Evolutionary conservation across 441 rosid species (phyloP).

Genomic region (Erodium texanum): DNA sequence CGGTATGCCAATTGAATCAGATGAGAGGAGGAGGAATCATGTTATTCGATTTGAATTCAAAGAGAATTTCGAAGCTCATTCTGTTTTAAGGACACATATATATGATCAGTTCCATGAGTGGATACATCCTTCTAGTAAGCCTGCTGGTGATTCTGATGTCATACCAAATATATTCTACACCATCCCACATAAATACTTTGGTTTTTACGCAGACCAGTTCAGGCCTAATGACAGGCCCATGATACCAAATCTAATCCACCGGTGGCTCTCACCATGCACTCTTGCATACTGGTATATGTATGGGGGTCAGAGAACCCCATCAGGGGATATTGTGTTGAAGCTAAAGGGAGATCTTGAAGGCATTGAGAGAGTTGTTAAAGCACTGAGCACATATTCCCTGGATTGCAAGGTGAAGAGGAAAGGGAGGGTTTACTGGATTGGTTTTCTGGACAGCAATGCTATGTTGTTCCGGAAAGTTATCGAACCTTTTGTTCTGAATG

Average conservation of each 20-base stretch:
- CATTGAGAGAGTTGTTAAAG: constrained; percentile 43
- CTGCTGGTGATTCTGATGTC: constrained; percentile 23
- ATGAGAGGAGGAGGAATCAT: constrained; percentile 46
- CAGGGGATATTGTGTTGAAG: constrained; percentile 58
- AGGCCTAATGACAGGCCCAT: constrained; percentile 45
- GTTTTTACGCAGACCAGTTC: constrained; percentile 73
- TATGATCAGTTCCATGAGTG: constrained; percentile 61
- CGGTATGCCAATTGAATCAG: constrained; percentile 60
- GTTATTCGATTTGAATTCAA: constrained; percentile 54
- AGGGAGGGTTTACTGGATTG: constrained; percentile 71
- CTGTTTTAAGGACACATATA: constrained; percentile 46
- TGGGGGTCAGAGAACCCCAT: constrained; percentile 49
- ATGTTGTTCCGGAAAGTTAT: constrained; percentile 56
- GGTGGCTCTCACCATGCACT: constrained; percentile 68
- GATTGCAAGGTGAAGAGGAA: constrained; percentile 66
- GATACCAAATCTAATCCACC: constrained; percentile 76
- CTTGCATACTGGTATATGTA: constrained; percentile 88
- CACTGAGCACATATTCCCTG: constrained; percentile 45
- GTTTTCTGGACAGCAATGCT: constrained; percentile 58
- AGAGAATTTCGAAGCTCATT: constrained; percentile 42
- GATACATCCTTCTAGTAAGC: constrained; percentile 51
- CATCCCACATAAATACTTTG: constrained; percentile 45
- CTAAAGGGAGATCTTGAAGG: constrained; percentile 58
- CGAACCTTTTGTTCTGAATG: constrained; percentile 49
- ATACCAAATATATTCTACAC: constrained; percentile 43